Conservation (phyloP, 768 basidiomycete species). For the Amanita fuliginea region DNA sequence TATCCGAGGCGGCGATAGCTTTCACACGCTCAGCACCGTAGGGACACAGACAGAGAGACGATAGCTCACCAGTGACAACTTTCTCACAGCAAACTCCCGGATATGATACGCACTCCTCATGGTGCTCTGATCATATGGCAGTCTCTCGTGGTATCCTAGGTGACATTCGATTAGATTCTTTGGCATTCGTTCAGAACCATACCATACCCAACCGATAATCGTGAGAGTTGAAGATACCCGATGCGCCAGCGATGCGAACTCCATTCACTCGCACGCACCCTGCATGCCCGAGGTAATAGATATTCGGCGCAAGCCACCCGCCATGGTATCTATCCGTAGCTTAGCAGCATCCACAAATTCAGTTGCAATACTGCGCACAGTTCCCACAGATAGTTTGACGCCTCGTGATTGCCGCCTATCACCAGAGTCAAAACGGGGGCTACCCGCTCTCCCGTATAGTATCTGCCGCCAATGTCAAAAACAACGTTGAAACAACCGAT, state of each 20-base stretch:
- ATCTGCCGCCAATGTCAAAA: slow-evolving; percentile 30
- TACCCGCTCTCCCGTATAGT: slow-evolving; percentile 74
- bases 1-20: slow-evolving; percentile 56
- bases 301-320: slow-evolving; percentile 94
- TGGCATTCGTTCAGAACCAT: background rate
- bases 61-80: slow-evolving; percentile 55
- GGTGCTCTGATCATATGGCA: slow-evolving; percentile 67
- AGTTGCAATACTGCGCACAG: slow-evolving; percentile 39
- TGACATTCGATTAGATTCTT: background rate
- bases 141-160: slow-evolving; percentile 65
- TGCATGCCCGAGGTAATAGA: slow-evolving; percentile 91
- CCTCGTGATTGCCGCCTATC: slow-evolving; percentile 97
- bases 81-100: slow-evolving; percentile 73
- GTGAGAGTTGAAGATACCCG: slow-evolving; percentile 79
- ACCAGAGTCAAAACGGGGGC: slow-evolving; percentile 87
- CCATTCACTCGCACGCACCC: slow-evolving; percentile 86
- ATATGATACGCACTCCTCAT: slow-evolving; percentile 87
- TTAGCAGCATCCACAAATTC: background rate
- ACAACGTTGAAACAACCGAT: background rate
- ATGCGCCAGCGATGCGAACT: slow-evolving; percentile 78
- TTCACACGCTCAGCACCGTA: slow-evolving; percentile 10
- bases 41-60: background rate
- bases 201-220: slow-evolving; percentile 60
- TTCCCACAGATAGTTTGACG: slow-evolving; percentile 95
- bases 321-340: slow-evolving; percentile 67